phyloP scores from a whole-genome alignment of 1,284 basidiomycete species.

The Schizophyllum commune region DNA sequence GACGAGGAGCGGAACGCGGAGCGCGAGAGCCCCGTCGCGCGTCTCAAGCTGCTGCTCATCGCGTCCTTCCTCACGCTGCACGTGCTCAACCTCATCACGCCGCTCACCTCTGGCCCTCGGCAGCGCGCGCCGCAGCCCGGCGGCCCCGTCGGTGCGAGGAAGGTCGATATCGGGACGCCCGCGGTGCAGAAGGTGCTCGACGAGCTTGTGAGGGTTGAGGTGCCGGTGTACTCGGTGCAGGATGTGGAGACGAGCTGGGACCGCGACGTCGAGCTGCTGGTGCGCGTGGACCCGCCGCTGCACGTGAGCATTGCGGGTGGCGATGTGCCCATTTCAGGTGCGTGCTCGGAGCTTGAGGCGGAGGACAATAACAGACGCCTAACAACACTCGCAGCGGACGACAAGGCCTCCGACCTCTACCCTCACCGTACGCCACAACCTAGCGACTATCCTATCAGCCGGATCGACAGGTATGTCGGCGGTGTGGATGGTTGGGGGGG shows the following conservation, averaged over 20 bases:
- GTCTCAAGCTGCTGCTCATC: slow-evolving; percentile 68
- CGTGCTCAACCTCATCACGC: slow-evolving; percentile 89
- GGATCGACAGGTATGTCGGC: not conserved
- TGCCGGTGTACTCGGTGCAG: slow-evolving; percentile 11
- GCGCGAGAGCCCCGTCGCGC: slow-evolving; percentile 73
- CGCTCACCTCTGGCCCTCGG: slow-evolving; percentile 62
- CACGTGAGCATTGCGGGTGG: slow-evolving; percentile 6
- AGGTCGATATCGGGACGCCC: slow-evolving; percentile 58
- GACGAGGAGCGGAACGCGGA: slow-evolving; percentile 20
- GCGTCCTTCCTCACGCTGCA: slow-evolving; percentile 85
- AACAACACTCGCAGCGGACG: not conserved
- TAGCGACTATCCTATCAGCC: not conserved
- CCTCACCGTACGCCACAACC: not conserved
- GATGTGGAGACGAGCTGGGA: slow-evolving; percentile 12
- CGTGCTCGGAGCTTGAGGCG: slow-evolving; percentile 3
- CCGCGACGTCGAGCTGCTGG: slow-evolving; percentile 5
- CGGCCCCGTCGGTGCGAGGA: slow-evolving; percentile 28
- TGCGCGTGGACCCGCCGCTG: slow-evolving; percentile 10
- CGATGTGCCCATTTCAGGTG: slow-evolving; percentile 12
- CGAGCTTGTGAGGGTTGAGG: slow-evolving; percentile 39
- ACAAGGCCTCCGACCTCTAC: not conserved
- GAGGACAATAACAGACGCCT: not conserved
- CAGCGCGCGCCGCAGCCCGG: slow-evolving; percentile 14
- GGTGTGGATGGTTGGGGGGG: not conserved
- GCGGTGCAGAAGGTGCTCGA: slow-evolving; percentile 55